Percentiles rank a stretch among this genome's conserved stretches.
Evolutionary conservation across 768 basidiomycete species (phyloP).

Genomic region (Panaeolus papilionaceus): DNA sequence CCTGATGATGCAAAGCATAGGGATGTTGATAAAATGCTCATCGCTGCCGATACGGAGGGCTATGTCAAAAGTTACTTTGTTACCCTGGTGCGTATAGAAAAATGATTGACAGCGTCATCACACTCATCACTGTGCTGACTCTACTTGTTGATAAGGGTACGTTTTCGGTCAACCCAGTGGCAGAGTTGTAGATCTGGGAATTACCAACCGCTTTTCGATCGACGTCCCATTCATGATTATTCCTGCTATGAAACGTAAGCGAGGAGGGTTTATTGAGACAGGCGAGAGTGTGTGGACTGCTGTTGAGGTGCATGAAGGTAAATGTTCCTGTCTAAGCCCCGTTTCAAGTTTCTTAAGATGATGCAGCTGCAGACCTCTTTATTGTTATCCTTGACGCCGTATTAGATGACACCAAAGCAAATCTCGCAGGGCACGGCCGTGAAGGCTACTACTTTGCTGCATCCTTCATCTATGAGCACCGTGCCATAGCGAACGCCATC

Average conservation of each 20-base stretch:
- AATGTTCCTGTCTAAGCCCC: not conserved
- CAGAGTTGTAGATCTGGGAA: not conserved
- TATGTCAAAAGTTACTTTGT: not conserved
- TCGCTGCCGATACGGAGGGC: not conserved
- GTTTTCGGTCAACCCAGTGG: not conserved
- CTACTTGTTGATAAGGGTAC: not conserved
- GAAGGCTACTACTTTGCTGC: not conserved
- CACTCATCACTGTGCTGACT: too few species aligned
- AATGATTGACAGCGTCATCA: too few species aligned
- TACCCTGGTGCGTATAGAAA: not conserved
- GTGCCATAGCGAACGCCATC: not conserved
- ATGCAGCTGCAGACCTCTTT: not conserved
- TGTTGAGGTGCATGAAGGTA: not conserved
- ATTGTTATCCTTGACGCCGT: not conserved
- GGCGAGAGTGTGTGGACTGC: not conserved
- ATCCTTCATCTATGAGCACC: not conserved
- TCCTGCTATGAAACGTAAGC: not conserved
- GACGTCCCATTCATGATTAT: not conserved
- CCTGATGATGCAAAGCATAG: not conserved
- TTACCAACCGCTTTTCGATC: not conserved
- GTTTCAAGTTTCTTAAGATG: not conserved
- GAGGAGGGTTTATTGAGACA: not conserved
- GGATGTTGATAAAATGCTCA: not conserved
- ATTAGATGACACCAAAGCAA: not conserved
- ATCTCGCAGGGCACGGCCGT: not conserved